phyloP scores from a whole-genome alignment of 768 basidiomycete genomes.

The Tephrocybe sp. region DNA sequence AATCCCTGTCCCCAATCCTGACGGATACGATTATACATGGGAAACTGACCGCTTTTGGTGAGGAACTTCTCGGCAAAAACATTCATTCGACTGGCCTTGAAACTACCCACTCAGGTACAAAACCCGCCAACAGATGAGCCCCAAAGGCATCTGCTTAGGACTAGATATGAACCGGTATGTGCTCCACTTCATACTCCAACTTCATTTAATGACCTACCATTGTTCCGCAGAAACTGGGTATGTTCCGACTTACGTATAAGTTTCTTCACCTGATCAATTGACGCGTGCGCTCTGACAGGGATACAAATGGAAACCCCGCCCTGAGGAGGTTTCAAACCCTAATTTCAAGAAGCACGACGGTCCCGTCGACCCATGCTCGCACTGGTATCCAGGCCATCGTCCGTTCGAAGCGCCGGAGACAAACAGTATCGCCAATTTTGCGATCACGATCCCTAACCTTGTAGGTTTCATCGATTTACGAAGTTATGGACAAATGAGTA shows the following conservation, averaged over 20 bases:
- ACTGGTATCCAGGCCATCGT: constrained; percentile 72
- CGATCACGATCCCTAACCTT: constrained; percentile 50
- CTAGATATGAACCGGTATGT: constrained; percentile 75
- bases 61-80: constrained; percentile 11
- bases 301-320: constrained; percentile 60
- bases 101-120: constrained; percentile 51
- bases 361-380: constrained; percentile 58
- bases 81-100: background rate
- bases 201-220: background rate
- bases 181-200: background rate
- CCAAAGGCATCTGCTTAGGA: constrained; percentile 54
- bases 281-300: too few species aligned
- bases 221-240: constrained; percentile 61
- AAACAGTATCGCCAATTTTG: constrained; percentile 69
- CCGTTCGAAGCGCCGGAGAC: constrained; percentile 79
- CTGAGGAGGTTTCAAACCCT: constrained; percentile 16
- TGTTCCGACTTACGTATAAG: too few species aligned
- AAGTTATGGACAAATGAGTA: constrained; percentile 82
- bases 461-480: constrained; percentile 72
- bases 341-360: constrained; percentile 18
- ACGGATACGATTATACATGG: constrained; percentile 78
- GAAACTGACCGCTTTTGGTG: constrained; percentile 64
- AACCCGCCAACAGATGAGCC: constrained; percentile 56
- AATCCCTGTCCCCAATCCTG: constrained; percentile 65
- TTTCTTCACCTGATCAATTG: too few species aligned